These are phyloP conservation scores for Brassica juncea DNA, from an alignment of 345 rosid species.

Conservation along the genomic window DNA sequence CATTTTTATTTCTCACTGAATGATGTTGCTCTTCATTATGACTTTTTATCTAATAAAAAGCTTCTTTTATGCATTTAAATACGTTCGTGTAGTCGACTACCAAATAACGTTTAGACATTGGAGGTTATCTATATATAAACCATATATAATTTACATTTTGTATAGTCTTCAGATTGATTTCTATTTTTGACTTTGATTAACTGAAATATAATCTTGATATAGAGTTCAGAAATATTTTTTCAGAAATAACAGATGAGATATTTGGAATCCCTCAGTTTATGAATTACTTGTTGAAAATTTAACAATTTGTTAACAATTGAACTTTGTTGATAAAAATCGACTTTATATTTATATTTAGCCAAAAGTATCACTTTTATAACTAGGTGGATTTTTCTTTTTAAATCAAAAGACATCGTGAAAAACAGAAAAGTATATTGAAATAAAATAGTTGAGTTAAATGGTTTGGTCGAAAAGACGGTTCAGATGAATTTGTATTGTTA, in stretches of 20 bases:
- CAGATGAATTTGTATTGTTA: no score
- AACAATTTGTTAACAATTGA: neutral
- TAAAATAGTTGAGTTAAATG: no score
- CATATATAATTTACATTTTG: neutral
- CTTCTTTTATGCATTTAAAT: neutral
- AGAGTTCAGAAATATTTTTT: no score
- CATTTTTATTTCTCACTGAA: neutral
- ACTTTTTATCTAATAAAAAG: neutral
- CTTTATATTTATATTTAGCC: neutral
- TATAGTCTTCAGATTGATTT: neutral
- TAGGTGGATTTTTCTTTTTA: neutral
- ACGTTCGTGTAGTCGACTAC: no score
- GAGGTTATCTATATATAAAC: neutral
- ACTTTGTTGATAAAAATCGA: neutral
- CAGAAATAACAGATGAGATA: no score
- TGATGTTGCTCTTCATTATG: neutral
- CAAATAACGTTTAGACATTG: no score
- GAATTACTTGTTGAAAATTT: neutral
- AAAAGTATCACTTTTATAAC: no score
- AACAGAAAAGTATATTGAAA: no score
- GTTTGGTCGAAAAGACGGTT: no score
- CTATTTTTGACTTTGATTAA: neutral
- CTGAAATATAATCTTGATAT: neutral
- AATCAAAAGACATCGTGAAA: no score
- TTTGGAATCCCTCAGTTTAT: no score